Base-by-base conservation (phyloP, 805 yeast genomes). In the Starmerella ratchasimensis region DNA sequence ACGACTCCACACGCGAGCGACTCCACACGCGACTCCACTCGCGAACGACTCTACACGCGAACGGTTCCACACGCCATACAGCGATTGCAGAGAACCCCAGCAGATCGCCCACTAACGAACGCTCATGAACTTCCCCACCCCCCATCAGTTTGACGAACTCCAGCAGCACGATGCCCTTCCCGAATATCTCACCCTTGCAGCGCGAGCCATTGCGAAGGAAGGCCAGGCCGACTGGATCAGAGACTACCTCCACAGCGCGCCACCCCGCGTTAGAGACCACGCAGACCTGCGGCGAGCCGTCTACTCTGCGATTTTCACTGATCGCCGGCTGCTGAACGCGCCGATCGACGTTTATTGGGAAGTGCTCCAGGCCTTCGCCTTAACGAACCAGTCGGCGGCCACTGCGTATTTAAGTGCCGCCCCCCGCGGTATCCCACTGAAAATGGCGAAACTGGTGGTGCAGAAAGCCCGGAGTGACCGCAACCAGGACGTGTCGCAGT, bases 261-360 rank as follows among this genome's bases (percentile, higher is more conserved):
- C 9, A 7, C 8, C 26, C 13, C 18, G 8, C 8, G 24, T 32
- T 13, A 17, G 13, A 10, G 14, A n/a, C 3, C 28, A 35, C 21
- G 18, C 11, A 7, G 13, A 16, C 7, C 33, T 49, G 5, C 31
- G 52, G 7, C 41, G 27, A 11, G 45, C 44, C 5, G 45, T 45
- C 2, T 45, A 18, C 32, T 11, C 17, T 13, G 28, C 24, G 2
- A 23, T 45, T 1, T 43, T 45, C 31, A 5, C 35, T 10, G 16
- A 33, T 15, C 17, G 29, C 2, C 22, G 34, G 3, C 29, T 45
- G 11, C 29, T 21, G 7, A 38, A 45, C 33, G 27, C 48, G 5
- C 8, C 45, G 1, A 39, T 43, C 13, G 58, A 55, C 31, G 32
- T 48, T 2, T 44, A 50, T 6, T 54, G 55, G 56, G 42, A 48